Conservation (phyloP, 2,329 filamentous ascomycete genomes). For the Colletotrichum filicis region DNA sequence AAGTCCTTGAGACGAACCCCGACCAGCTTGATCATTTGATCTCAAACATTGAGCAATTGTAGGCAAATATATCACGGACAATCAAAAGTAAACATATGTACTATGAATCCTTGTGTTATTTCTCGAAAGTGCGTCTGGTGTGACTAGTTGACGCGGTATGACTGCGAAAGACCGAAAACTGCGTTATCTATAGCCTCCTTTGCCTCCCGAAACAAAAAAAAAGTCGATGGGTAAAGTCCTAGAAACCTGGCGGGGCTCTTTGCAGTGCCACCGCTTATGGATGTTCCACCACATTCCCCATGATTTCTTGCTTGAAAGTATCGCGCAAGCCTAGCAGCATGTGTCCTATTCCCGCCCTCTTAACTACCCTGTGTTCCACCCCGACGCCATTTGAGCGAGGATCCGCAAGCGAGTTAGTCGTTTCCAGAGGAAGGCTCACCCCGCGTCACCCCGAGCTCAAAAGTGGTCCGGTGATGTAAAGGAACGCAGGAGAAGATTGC, state of each 20-base stretch:
- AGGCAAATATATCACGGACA: slow-evolving; percentile 26
- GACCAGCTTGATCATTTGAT: slow-evolving; percentile 65
- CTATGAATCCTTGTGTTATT: slow-evolving; percentile 19
- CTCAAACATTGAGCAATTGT: slow-evolving; percentile 70
- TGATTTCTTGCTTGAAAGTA: background rate
- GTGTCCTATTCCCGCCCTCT: background rate
- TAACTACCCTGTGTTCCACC: background rate
- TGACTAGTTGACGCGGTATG: background rate
- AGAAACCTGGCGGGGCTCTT: background rate
- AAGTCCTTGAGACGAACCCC: slow-evolving; percentile 49
- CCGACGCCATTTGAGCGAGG: too few species aligned
- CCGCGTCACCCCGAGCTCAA: background rate
- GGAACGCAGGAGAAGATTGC: background rate
- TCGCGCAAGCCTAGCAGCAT: background rate
- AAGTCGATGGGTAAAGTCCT: background rate
- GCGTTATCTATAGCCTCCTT: slow-evolving; percentile 5
- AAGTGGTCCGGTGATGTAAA: background rate
- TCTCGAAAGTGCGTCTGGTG: background rate
- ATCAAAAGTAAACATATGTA: background rate
- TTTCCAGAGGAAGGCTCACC: background rate
- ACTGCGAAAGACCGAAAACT: background rate
- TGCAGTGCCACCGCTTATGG: background rate
- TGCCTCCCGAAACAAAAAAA: slow-evolving; percentile 13
- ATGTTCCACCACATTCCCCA: background rate
- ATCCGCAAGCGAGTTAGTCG: background rate